phyloP scores from a whole-genome alignment of 1,284 basidiomycete genomes.

The Grifola frondosa region DNA sequence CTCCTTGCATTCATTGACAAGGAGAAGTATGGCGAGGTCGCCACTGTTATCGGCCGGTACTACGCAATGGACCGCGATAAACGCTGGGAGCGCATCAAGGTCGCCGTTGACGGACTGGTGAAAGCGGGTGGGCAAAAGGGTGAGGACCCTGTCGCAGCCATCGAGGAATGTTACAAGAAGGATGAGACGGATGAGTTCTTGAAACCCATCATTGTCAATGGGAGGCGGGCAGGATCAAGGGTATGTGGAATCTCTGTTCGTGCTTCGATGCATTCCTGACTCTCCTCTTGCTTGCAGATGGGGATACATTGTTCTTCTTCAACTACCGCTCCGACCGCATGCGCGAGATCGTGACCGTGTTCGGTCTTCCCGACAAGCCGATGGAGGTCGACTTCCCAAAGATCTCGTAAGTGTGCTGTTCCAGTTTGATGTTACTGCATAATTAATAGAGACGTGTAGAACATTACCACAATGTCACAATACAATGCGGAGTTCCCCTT shows the following conservation, averaged over 20 bases:
- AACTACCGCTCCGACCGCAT: constrained; percentile 95
- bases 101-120: constrained; percentile 82
- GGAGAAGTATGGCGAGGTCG: constrained; percentile 71
- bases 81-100: constrained; percentile 89
- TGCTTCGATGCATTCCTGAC: neutral
- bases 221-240: constrained; percentile 80
- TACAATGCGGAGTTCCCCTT: constrained; percentile 91
- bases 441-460: constrained; percentile 37
- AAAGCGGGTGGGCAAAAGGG: constrained; percentile 70
- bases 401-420: constrained; percentile 55
- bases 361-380: constrained; percentile 80
- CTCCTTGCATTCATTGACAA: constrained; percentile 77
- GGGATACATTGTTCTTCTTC: constrained; percentile 89
- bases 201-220: constrained; percentile 87
- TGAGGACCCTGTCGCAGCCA: constrained; percentile 64
- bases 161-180: constrained; percentile 73
- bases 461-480: constrained; percentile 90
- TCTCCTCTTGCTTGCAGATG: constrained; percentile 34
- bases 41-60: constrained; percentile 84
- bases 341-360: constrained; percentile 81
- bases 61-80: constrained; percentile 97
- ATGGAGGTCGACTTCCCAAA: constrained; percentile 83
- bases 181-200: constrained; percentile 91
- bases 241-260: constrained; percentile 34
- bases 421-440: neutral